These are phyloP conservation scores for Kwoniella dendrophila DNA, from an alignment of 768 basidiomycete genomes.

Conservation along the genomic window DNA sequence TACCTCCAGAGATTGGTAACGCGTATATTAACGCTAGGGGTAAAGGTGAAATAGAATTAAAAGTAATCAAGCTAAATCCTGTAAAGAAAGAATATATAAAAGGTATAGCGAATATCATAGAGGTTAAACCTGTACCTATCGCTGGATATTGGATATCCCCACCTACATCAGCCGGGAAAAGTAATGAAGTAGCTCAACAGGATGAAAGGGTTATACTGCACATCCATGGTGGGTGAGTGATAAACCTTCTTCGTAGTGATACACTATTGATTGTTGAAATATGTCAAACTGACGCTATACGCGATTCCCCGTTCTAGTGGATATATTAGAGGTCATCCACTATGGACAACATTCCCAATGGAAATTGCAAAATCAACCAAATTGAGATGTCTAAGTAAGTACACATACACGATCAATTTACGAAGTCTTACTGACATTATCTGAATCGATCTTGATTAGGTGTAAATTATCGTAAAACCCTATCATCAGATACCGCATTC, in stretches of 20 bases:
- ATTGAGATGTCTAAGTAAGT: slow-evolving; percentile 26
- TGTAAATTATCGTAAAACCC: slow-evolving; percentile 72
- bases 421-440: neutral
- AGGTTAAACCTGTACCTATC: slow-evolving; percentile 21
- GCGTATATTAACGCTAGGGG: slow-evolving; percentile 5
- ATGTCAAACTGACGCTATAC: too few relatives aligned
- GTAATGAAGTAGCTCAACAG: slow-evolving; percentile 1
- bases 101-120: slow-evolving; percentile 30
- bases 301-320: slow-evolving; percentile 23
- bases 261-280: too few relatives aligned
- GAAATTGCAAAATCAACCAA: slow-evolving; percentile 35
- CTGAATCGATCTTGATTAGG: slow-evolving; percentile 11
- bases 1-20: neutral
- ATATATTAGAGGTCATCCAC: slow-evolving; percentile 43
- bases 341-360: slow-evolving; percentile 36
- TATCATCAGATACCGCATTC: slow-evolving; percentile 64
- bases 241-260: slow-evolving; percentile 12
- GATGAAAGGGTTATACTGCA: slow-evolving; percentile 56
- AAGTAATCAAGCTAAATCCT: slow-evolving; percentile 20
- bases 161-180: neutral
- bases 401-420: neutral
- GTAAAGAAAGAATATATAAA: slow-evolving; percentile 18
- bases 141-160: slow-evolving; percentile 42
- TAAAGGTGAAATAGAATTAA: slow-evolving; percentile 19
- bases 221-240: slow-evolving; percentile 53